Percentiles rank a stretch among this genome's conserved stretches.
Evolutionary conservation across 1,139 yeast species (phyloP).

Genomic region (Taiozyma sp.): DNA sequence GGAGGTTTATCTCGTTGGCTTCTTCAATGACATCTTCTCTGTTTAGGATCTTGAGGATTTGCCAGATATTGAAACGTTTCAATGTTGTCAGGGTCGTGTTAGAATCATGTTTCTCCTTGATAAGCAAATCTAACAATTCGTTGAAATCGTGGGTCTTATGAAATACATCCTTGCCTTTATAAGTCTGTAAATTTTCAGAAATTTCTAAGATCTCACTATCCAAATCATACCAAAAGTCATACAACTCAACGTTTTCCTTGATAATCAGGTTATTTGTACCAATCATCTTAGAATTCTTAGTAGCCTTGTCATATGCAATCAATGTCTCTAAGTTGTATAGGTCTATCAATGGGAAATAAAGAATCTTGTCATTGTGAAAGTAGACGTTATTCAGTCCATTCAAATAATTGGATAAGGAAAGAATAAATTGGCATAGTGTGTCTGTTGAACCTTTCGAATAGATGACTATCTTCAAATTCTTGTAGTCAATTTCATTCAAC

Average conservation of each 20-base stretch:
- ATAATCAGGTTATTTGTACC: conserved; percentile 22
- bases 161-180: conserved; percentile 2
- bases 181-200: conserved; percentile 5
- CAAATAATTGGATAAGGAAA: conserved; percentile 18
- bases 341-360: conserved; percentile 21
- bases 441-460: conserved; percentile 13
- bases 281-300: conserved; percentile 18
- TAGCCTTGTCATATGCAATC: conserved; percentile 11
- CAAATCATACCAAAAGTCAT: conserved; percentile 21
- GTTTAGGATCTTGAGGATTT: conserved; percentile 18
- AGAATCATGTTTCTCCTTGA: conserved; percentile 15
- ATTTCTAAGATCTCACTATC: conserved; percentile 6
- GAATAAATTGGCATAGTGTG: conserved; percentile 17
- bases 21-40: conserved; percentile 4
- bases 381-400: conserved; percentile 20
- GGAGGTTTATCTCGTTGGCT: conserved; percentile 15
- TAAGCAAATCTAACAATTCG: conserved; percentile 8
- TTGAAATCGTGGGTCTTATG: conserved; percentile 18
- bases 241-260: conserved; percentile 16
- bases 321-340: conserved; percentile 19
- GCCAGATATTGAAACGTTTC: conserved; percentile 18
- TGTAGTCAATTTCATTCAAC: conserved; percentile 16
- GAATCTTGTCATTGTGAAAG: conserved; percentile 21
- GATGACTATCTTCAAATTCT: conserved; percentile 18
- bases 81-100: conserved; percentile 11